phyloP scores from a whole-genome alignment of 768 basidiomycete species.

The Lactarius sp. region DNA sequence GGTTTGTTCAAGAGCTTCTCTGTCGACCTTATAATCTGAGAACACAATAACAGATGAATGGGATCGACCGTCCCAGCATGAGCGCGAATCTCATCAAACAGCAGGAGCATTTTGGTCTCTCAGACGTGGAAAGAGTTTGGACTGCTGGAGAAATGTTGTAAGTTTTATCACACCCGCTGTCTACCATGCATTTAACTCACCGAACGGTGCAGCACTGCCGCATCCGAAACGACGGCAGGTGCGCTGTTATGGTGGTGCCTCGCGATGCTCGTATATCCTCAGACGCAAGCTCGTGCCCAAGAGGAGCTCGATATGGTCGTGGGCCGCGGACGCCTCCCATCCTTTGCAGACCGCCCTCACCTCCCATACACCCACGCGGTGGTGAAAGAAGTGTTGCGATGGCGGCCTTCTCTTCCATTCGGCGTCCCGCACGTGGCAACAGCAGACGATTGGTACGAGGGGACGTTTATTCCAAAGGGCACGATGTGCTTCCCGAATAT shows the following conservation, averaged over 20 bases:
- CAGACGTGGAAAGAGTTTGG: too few relatives aligned
- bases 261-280: neutral
- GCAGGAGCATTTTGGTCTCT: too few relatives aligned
- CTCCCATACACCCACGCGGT: neutral
- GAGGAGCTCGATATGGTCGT: neutral
- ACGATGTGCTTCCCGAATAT: neutral
- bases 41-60: neutral
- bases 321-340: neutral
- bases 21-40: too few relatives aligned
- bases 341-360: too few relatives aligned
- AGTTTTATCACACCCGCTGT: too few relatives aligned
- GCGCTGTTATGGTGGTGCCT: too few relatives aligned
- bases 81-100: too few relatives aligned
- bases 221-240: too few relatives aligned
- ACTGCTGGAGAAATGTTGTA: too few relatives aligned
- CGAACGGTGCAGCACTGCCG: too few relatives aligned
- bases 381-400: neutral
- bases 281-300: neutral
- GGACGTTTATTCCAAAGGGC: constrained; percentile 1
- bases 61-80: too few relatives aligned
- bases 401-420: neutral
- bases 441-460: neutral
- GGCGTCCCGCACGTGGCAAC: neutral
- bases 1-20: neutral
- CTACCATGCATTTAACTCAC: too few relatives aligned